Conservation (phyloP, 306 rosid genomes). For the Vigna radiata region DNA sequence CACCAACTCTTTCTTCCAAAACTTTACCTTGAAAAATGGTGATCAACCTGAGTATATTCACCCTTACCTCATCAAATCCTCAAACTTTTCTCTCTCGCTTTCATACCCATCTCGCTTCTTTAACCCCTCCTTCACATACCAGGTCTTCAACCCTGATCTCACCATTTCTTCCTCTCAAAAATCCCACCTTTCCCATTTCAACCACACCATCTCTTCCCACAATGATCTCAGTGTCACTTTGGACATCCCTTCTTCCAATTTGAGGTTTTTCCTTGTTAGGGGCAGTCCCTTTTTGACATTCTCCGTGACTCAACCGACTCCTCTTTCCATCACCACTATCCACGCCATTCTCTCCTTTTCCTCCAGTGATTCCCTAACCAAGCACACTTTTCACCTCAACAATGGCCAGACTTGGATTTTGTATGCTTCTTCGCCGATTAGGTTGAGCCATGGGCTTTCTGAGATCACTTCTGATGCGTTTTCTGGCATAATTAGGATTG, state of each 20-base stretch:
- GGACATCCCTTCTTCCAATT: constrained; percentile 75
- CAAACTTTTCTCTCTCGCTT: constrained; percentile 64
- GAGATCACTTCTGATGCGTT: constrained; percentile 60
- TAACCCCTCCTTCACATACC: constrained; percentile 58
- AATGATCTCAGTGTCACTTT: constrained; percentile 78
- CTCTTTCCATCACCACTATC: constrained; percentile 67
- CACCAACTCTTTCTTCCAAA: constrained; percentile 88
- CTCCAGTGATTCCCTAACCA: constrained; percentile 56
- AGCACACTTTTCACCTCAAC: constrained; percentile 66
- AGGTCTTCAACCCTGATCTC: constrained; percentile 73
- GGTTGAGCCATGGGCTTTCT: constrained; percentile 47
- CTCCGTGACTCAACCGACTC: constrained; percentile 51
- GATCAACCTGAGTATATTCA: constrained; percentile 79
- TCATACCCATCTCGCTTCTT: constrained; percentile 69
- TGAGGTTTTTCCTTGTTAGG: constrained; percentile 74
- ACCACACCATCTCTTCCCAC: constrained; percentile 66
- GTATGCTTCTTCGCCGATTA: constrained; percentile 67
- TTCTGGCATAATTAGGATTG: constrained; percentile 69
- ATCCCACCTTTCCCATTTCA: constrained; percentile 27
- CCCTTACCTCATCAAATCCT: constrained; percentile 77
- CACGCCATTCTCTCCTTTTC: constrained; percentile 67
- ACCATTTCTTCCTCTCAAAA: constrained; percentile 58
- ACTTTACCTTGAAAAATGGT: constrained; percentile 75
- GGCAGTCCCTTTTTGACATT: constrained; percentile 87
- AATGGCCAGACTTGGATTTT: constrained; percentile 85